Base-by-base conservation (phyloP, 176 grass and related monocot species). In the Cenchrus americanus region DNA sequence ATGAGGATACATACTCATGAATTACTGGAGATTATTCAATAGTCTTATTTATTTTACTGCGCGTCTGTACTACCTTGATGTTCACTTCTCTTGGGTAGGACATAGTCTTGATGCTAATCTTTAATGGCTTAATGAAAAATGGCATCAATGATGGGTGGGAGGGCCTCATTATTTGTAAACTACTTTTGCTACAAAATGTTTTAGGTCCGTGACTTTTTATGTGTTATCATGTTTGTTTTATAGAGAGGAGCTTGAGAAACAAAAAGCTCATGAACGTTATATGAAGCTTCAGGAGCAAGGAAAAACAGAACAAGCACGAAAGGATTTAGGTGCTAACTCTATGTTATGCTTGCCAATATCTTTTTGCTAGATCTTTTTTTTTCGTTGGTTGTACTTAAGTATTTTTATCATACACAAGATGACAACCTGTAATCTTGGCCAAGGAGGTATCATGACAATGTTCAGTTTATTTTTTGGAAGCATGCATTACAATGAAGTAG, bases 221-320 rank as follows among this genome's bases (percentile, higher is more conserved):
- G 60, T 46, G 27, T 49, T 62, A 49, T 14, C 18, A 70, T 89
- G 37, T 49, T 37, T 78, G 8, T 66, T 63, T 82, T 46, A 32
- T 80, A 99, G 93, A 83, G 97, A 99, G 90, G 97, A 99, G 85
- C 83, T 99, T 7, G 97, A 99, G 78, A 99, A 94, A 77, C 97
- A 99, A 69, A 96, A 90, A 78, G 88, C 97, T 75, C 97, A 96
- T 70, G 97, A 99, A 59, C 97, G 89, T 75, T 99, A 96, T 83
- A 99, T 99, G 97, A 99, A 91, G 85, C 91, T 99, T 84, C 97
- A 99, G 80, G 97, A 99, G 75, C 97, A 99, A 88, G 97, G 97
- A 22, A 99, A 99, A 83, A 99, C 97, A 30, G 97, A 99, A 76
- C 93, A 96, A 83, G 75, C 97, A 50, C 84, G 84, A 62, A 99